Evolutionary conservation across 345 rosid species (phyloP), one percentile per base, ranked within the genome.

Genomic region (Rhodomyrtus tomentosa): DNA sequence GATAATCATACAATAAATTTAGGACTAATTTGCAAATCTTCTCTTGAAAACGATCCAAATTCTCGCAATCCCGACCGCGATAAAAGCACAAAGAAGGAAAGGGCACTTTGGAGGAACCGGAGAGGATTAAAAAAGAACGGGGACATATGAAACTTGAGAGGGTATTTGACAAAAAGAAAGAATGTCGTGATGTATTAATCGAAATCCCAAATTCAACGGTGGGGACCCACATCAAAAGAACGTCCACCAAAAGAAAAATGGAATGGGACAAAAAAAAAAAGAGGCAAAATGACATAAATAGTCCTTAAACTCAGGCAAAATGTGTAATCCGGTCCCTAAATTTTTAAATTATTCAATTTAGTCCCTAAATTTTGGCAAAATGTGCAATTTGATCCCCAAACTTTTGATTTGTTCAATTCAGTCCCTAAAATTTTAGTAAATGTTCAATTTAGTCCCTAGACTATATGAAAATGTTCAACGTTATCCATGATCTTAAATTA

Each of bases 1-100:
- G 1, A n/a, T 32, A 58, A 5, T 9, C 0, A 0, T n/a, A 58
- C 16, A 5, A 58, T 58, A 58, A 0, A 7, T 58, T 13, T n/a
- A 58, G 4, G 20, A 27, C 27, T 0, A 0, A 27, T 58, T 12
- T 3, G 9, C 7, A 58, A 13, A n/a, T 58, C n/a, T 58, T 9
- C 36, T 15, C 20, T 27, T 2, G 36, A 27, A 58, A n/a, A 7
- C 6, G 15, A 58, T n/a, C 18, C 27, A 58, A 58, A 58, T n/a
- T 18, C 68, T 58, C 18, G 4, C 4, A 13, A 2, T 18, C 68
- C 68, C 68, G 5, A 58, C 32, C n/a, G 3, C 27, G 68, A 58
- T 15, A 58, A 58, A 58, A 58, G 20, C 20, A n/a, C 0, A 40
- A 15, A 27, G 36, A n/a, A 27, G 38, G 27, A 0, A 29, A 27